phyloP scores from a whole-genome alignment of 1,284 basidiomycete species.

The Hypsizygus ulmarius region DNA sequence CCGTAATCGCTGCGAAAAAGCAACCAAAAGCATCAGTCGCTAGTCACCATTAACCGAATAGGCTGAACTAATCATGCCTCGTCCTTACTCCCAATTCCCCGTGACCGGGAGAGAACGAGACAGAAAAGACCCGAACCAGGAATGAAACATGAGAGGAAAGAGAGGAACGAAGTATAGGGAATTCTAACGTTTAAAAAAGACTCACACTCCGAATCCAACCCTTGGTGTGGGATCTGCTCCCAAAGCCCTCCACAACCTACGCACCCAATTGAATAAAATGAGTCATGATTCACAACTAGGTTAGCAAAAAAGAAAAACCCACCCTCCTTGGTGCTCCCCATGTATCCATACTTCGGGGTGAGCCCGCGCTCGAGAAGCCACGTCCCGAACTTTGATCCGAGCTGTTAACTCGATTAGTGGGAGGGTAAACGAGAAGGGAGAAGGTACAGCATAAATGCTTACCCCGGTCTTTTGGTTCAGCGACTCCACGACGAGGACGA shows the following conservation, averaged over 20 bases:
- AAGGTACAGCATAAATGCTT: conserved; percentile 25
- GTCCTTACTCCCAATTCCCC: no score
- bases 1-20: conserved; percentile 54
- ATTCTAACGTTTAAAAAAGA: no score
- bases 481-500: conserved; percentile 83
- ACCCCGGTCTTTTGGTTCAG: conserved; percentile 85
- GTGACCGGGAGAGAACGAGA: no score
- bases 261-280: conserved; percentile 4
- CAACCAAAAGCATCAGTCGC: conserved; percentile 16
- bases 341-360: conserved; percentile 77
- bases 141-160: background rate
- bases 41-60: background rate
- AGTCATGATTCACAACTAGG: conserved; percentile 3
- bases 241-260: conserved; percentile 72
- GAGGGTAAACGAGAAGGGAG: background rate
- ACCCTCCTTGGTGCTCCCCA: conserved; percentile 79
- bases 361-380: conserved; percentile 80
- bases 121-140: no score
- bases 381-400: conserved; percentile 78
- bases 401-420: conserved; percentile 34
- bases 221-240: conserved; percentile 78
- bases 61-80: no score
- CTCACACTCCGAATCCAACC: conserved; percentile 70
- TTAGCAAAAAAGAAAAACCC: conserved; percentile 19
- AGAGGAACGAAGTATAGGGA: no score